Evolutionary conservation across 2,329 filamentous ascomycete genomes (phyloP).

Genomic region (Anisogramma anomala): DNA sequence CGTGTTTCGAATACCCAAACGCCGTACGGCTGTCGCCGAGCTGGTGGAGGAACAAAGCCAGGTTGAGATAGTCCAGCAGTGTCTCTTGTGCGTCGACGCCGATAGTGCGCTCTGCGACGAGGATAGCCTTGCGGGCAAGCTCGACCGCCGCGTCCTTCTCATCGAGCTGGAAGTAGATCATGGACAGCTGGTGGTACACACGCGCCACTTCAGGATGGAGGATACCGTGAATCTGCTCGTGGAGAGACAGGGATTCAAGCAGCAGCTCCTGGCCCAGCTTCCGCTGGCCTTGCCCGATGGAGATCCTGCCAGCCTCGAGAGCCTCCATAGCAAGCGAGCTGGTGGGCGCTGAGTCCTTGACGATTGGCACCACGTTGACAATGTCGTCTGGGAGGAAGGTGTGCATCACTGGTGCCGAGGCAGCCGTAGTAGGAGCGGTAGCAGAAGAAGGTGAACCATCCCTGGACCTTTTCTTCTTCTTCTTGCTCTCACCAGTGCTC

Average conservation of each 20-base stretch:
- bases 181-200: constrained; percentile 88
- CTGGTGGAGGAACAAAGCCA: constrained; percentile 87
- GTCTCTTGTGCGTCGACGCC: constrained; percentile 92
- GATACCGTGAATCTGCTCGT: constrained; percentile 98
- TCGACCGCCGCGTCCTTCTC: constrained; percentile 95
- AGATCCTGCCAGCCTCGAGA: constrained; percentile 88
- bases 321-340: constrained; percentile 91
- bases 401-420: constrained; percentile 28
- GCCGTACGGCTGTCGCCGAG: constrained; percentile 80
- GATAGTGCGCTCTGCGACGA: constrained; percentile 87
- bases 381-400: constrained; percentile 81
- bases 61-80: constrained; percentile 87
- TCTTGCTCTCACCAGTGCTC: constrained; percentile 29
- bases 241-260: constrained; percentile 86
- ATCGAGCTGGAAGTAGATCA: constrained; percentile 94
- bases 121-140: constrained; percentile 89
- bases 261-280: constrained; percentile 93
- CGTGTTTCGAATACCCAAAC: constrained; percentile 82
- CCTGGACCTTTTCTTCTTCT: constrained; percentile 52
- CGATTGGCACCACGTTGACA: constrained; percentile 81
- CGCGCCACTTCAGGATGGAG: constrained; percentile 92
- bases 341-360: constrained; percentile 88
- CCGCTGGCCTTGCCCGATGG: constrained; percentile 88
- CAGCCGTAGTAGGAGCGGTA: constrained; percentile 30
- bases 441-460: constrained; percentile 40